A percentile compares a stretch with the other conserved stretches of the same genome.
These are phyloP conservation scores for Phialemoniopsis sp. DNA, from an alignment of 2,329 filamentous ascomycete species.

Conservation along the genomic window DNA sequence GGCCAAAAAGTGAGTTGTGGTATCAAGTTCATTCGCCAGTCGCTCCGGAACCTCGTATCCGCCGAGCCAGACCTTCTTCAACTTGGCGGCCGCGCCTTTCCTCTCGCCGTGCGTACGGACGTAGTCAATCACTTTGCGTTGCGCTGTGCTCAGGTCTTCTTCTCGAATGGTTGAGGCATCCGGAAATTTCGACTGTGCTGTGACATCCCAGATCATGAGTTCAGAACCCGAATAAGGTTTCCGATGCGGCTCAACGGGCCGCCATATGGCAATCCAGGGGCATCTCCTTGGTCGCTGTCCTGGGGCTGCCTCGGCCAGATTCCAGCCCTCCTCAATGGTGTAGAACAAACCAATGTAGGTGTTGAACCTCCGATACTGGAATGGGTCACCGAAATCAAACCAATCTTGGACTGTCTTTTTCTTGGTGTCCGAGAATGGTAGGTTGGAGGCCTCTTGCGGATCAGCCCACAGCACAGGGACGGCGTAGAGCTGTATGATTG, in stretches of 20 bases:
- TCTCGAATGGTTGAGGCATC: constrained; percentile 14
- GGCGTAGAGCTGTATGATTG: constrained; percentile 17
- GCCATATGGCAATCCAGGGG: constrained; percentile 48
- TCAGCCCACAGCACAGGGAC: constrained; percentile 37
- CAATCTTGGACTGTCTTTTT: constrained; percentile 29
- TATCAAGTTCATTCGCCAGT: constrained; percentile 29
- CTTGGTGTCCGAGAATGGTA: constrained; percentile 16
- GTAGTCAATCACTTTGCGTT: constrained; percentile 36
- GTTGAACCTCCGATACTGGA: constrained; percentile 19
- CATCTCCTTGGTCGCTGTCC: constrained; percentile 23
- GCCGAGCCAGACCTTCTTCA: constrained; percentile 42
- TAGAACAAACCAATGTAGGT: constrained; percentile 46
- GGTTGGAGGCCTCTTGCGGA: constrained; percentile 30
- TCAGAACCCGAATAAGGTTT: constrained; percentile 31
- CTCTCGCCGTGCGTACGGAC: constrained; percentile 25
- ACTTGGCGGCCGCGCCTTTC: constrained; percentile 14
- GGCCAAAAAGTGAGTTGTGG: constrained; percentile 31
- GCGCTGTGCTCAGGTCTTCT: constrained; percentile 36
- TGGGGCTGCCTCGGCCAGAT: constrained; percentile 13
- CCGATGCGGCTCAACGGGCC: constrained; percentile 33
- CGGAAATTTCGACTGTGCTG: constrained; percentile 18
- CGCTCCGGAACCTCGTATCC: constrained; percentile 19
- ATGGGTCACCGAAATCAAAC: constrained; percentile 21
- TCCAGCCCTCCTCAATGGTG: constrained; percentile 35
- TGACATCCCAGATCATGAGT: constrained; percentile 51